Base-by-base conservation (phyloP, 768 basidiomycete genomes). In the Hemileccinum impolitum region DNA sequence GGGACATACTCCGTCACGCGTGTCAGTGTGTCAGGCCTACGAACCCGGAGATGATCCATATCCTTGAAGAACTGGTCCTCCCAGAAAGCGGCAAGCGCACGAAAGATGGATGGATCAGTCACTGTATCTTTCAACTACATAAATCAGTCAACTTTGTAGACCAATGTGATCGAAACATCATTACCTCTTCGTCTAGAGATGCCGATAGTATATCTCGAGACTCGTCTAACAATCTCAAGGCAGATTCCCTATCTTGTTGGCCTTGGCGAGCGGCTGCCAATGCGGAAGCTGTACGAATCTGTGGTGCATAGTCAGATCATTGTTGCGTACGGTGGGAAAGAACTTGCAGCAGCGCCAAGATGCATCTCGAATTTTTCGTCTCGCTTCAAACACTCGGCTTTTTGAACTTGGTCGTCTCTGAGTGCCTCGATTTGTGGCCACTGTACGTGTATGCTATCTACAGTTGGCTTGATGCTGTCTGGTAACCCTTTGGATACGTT, bases 1-100 rank as follows among this genome's bases (percentile, higher is more conserved):
- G 94, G 91, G 8, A 99, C 86, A 68, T 93, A 99, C 69, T 98
- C 96, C 1, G 94, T 94, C 6, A 98, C 96, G 36, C 95, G 85
- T 1, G 96, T 98, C 46, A 97, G 69, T 4, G 83, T 90, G 65
- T 95, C 92, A 15, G 96, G 94, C 18, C 86, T 82, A 50, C 86
- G 83, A 35, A 98, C 88, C 53, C 80, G 80, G 15, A 99, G 78
- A n/a, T 85, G 81, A 14, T 74, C 70, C 96, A 99, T 99, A 61
- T 97, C 94, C 26, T 82, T 73, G 73, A 95, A 93, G 73, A 94
- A 99, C 47, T 83, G 79, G 28, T 71, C 72, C 69, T 98, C 96
- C 94, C 94, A 97, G 64, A 84, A 82, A 8, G 87, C 79, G 1
- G 95, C 84, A 10, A 94, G 76, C 14, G 81, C 75, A 38, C 89